Percentiles rank a stretch among this genome's conserved stretches.
Conservation (phyloP, 2,329 filamentous ascomycete genomes). For the Fusarium verticillioides region DNA sequence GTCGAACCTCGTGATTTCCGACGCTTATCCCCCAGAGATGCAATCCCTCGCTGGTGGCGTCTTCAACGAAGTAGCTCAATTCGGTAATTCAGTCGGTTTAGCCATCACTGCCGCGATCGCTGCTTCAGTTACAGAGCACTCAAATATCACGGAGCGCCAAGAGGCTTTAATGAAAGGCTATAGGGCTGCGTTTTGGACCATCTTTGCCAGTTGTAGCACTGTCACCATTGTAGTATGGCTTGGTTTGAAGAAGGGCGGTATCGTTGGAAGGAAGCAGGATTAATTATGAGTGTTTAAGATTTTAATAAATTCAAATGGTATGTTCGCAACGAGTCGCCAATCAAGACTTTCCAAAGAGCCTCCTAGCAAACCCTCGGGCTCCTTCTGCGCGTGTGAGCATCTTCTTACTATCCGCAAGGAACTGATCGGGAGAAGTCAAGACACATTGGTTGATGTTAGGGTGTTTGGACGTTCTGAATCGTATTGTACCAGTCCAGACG, state of each 20-base stretch:
- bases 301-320: not conserved
- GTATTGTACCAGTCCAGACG: not conserved
- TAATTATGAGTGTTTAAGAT: not conserved
- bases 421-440: not conserved
- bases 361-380: not conserved
- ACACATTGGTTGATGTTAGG: not conserved
- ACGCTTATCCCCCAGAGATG: constrained; percentile 62
- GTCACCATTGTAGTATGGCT: constrained; percentile 49
- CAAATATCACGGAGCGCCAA: constrained; percentile 32
- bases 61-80: constrained; percentile 68
- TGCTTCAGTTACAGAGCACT: constrained; percentile 56
- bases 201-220: constrained; percentile 56
- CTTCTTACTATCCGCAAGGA: not conserved
- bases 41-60: constrained; percentile 70
- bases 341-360: not conserved
- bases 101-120: constrained; percentile 62
- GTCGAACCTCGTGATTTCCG: constrained; percentile 63
- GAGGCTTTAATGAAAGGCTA: constrained; percentile 62
- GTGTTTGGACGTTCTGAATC: not conserved
- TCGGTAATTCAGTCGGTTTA: constrained; percentile 65
- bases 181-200: constrained; percentile 63
- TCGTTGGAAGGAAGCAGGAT: constrained; percentile 60
- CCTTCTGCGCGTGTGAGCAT: not conserved
- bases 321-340: rapidly evolving
- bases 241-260: constrained; percentile 59